Percentiles rank a stretch among this genome's conserved stretches.
Evolutionary conservation across 306 rosid species (phyloP).

Genomic region (Pueraria montana): DNA sequence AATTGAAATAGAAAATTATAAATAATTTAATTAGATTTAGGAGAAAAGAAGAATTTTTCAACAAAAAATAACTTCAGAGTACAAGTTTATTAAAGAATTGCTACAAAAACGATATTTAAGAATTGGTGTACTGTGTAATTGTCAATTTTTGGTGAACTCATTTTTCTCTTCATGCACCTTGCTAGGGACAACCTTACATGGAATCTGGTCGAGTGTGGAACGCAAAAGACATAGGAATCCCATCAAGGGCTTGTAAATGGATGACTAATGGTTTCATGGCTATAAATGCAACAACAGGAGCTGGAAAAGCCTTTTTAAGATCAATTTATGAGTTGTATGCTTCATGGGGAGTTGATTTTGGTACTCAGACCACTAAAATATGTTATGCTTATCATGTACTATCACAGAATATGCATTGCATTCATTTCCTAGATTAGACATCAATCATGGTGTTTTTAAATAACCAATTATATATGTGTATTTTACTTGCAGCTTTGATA

Average conservation of each 20-base stretch:
- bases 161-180: constrained; percentile 7
- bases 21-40: not conserved
- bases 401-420: not conserved
- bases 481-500: constrained; percentile 1
- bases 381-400: not conserved
- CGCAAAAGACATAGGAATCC: constrained; percentile 75
- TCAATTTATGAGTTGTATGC: constrained; percentile 77
- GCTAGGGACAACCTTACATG: constrained; percentile 61
- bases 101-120: not conserved
- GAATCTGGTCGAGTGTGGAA: constrained; percentile 70
- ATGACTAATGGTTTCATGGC: constrained; percentile 82
- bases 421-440: not conserved
- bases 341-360: constrained; percentile 89
- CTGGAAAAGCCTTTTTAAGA: constrained; percentile 80
- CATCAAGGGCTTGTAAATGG: constrained; percentile 70
- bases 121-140: not conserved
- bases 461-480: not conserved
- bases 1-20: not conserved
- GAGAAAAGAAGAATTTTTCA: not conserved
- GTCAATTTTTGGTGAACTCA: not conserved
- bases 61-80: not conserved
- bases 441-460: not conserved
- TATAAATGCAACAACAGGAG: constrained; percentile 62
- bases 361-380: constrained; percentile 50
- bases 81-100: not conserved